A percentile compares a stretch with the other conserved stretches of the same genome.
Evolutionary conservation across 768 basidiomycete species (phyloP).

Genomic region (Gloeostereum incarnatum): DNA sequence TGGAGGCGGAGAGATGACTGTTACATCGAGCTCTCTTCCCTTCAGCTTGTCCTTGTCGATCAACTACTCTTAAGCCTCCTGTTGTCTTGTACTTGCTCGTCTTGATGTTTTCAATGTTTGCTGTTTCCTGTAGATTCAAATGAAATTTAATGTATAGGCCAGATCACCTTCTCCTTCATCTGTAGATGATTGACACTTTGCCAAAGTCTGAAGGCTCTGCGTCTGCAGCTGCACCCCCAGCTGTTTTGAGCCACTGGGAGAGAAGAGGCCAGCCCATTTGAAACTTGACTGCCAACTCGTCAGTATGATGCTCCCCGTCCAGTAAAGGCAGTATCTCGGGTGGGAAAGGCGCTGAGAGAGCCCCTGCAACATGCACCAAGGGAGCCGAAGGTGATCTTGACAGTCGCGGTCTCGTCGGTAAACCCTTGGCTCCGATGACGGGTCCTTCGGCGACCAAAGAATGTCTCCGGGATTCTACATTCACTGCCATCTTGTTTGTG

Average conservation of each 20-base stretch:
- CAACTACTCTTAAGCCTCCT: slow-evolving; percentile 8
- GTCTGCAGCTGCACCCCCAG: slow-evolving; percentile 36
- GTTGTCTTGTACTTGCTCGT: too few species aligned
- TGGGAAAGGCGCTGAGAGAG: slow-evolving; percentile 18
- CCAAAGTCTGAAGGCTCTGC: slow-evolving; percentile 62
- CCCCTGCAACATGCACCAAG: slow-evolving; percentile 12
- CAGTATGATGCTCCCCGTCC: slow-evolving; percentile 88
- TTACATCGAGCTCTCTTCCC: slow-evolving; percentile 84
- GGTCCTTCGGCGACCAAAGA: slow-evolving; percentile 28
- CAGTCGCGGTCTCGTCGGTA: slow-evolving; percentile 34
- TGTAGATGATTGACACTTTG: slow-evolving; percentile 69
- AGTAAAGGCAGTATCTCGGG: slow-evolving; percentile 49
- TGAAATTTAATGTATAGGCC: too few species aligned
- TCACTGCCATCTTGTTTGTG: slow-evolving; percentile 1
- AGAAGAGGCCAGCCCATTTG: slow-evolving; percentile 79
- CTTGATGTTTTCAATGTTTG: too few species aligned
- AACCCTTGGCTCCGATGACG: slow-evolving; percentile 13
- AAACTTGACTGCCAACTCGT: slow-evolving; percentile 80
- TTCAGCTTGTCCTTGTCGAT: slow-evolving; percentile 73
- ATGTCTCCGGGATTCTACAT: slow-evolving; percentile 28
- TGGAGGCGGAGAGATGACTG: slow-evolving; percentile 70
- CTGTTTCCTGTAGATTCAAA: too few species aligned
- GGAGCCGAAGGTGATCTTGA: slow-evolving; percentile 53
- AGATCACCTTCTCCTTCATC: too few species aligned
- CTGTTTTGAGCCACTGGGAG: slow-evolving; percentile 56